phyloP scores from a whole-genome alignment of 495 filamentous ascomycete genomes.

The Penicillium bialowiezense region DNA sequence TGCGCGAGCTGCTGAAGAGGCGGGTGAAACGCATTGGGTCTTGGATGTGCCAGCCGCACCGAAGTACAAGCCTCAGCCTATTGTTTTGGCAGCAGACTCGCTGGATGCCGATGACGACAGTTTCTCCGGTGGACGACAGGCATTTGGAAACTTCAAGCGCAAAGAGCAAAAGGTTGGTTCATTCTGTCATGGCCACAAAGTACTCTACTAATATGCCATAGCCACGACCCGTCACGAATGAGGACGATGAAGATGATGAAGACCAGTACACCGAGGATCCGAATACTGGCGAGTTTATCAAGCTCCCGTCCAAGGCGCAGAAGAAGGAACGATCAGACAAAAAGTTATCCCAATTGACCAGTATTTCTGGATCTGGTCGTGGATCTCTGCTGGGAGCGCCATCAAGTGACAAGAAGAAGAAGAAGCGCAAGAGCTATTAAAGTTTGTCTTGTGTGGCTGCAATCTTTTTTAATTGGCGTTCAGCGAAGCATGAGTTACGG shows the following conservation, averaged over 20 bases:
- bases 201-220: conserved; percentile 1
- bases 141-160: conserved; percentile 40
- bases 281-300: conserved; percentile 7
- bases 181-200: background rate
- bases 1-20: conserved; percentile 64
- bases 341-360: conserved; percentile 27
- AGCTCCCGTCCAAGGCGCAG: too few relatives aligned
- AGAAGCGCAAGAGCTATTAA: conserved; percentile 35
- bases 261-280: conserved; percentile 12
- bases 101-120: conserved; percentile 35
- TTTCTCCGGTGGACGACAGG: conserved; percentile 31
- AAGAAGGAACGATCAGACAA: conserved; percentile 4
- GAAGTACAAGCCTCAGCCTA: conserved; percentile 21
- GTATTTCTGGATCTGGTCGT: conserved; percentile 33
- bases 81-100: conserved; percentile 35
- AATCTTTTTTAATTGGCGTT: conserved; percentile 10
- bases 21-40: conserved; percentile 88
- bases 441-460: background rate
- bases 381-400: conserved; percentile 3
- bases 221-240: background rate
- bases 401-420: conserved; percentile 30
- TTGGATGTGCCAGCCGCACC: conserved; percentile 40
- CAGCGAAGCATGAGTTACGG: conserved; percentile 4
- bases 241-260: conserved; percentile 10
- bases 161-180: conserved; percentile 29